Base-by-base conservation (phyloP, 768 basidiomycete species). In the Rhodotorula babjevae region DNA sequence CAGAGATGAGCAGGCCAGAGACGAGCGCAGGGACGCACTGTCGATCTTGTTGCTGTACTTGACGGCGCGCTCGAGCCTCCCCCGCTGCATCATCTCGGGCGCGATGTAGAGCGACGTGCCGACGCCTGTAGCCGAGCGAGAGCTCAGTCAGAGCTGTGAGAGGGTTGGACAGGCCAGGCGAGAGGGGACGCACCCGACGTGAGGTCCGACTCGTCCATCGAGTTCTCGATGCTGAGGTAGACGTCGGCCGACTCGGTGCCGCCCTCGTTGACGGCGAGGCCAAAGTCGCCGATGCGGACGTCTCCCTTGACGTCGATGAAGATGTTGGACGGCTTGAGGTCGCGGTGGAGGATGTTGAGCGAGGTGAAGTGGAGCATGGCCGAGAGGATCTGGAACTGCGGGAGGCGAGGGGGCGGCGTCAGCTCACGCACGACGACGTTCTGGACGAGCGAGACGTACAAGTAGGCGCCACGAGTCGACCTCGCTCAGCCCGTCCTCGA, bases 291-390 rank as follows among this genome's bases (percentile, higher is more conserved):
- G 55, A 76, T 76, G 10, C 72, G 68, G 1, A 76, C 75, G 61
- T 76, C 72, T 16, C 75, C 75, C 16, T 73, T 73, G 67, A 65
- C 63, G 66, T 76, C 72, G 31, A 76, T 57, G 69, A 76, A 76
- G 46, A 76, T 73, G 67, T 76, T 76, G n/a, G 69, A 71, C 14
- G 75, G 75, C 47, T 76, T 79, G 42, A 79, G 67, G 56, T 79
- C 78, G 27, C 78, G 71, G 61, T 79, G 78, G 31, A 78, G 74
- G 56, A 79, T 79, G 67, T 75, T 76, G 71, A 79, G 73, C 18
- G 77, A 76, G 1, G 78, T 79, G 61, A 77, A 79, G 52, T 77
- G 76, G 3, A 71, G 62, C 78, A 79, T 78, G 59, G 77, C 77
- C 46, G 74, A 74, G 0, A 79, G 68, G 53, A 79, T 77, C 65